Percentiles rank a stretch among this genome's conserved stretches.
These are phyloP conservation scores for Euphorbia lathyris DNA, from an alignment of 345 rosid species.

Conservation along the genomic window DNA sequence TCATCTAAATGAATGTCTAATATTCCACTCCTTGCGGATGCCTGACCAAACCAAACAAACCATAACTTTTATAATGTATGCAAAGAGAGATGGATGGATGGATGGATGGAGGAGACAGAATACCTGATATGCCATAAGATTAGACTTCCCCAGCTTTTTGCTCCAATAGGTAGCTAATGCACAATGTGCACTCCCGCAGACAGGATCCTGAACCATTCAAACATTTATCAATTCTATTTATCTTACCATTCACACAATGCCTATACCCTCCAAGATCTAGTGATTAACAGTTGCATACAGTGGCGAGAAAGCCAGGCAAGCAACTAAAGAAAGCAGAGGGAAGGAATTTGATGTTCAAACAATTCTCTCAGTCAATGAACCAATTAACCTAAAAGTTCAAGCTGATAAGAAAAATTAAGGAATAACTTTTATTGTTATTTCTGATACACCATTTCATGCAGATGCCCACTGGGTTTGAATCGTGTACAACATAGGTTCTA, in stretches of 20 bases:
- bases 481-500: too few species aligned
- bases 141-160: slow-evolving; percentile 55
- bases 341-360: too few species aligned
- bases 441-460: too few species aligned
- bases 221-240: not conserved
- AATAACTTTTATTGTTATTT: too few species aligned
- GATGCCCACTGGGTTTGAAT: too few species aligned
- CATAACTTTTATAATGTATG: not conserved
- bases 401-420: too few species aligned
- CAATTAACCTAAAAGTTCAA: too few species aligned
- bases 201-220: slow-evolving; percentile 63
- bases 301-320: too few species aligned
- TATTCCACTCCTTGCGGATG: slow-evolving; percentile 65
- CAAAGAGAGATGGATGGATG: not conserved
- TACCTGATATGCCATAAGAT: slow-evolving; percentile 47
- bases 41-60: slow-evolving; percentile 11
- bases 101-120: not conserved
- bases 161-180: slow-evolving; percentile 71
- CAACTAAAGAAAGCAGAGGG: too few species aligned
- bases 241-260: not conserved
- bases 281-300: not conserved
- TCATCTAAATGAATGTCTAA: slow-evolving; percentile 49
- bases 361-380: too few species aligned
- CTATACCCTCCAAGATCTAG: not conserved
- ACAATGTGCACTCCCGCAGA: slow-evolving; percentile 78